Evolutionary conservation across 2,329 filamentous ascomycete genomes (phyloP).

Genomic region (Aspergillus ustus): DNA sequence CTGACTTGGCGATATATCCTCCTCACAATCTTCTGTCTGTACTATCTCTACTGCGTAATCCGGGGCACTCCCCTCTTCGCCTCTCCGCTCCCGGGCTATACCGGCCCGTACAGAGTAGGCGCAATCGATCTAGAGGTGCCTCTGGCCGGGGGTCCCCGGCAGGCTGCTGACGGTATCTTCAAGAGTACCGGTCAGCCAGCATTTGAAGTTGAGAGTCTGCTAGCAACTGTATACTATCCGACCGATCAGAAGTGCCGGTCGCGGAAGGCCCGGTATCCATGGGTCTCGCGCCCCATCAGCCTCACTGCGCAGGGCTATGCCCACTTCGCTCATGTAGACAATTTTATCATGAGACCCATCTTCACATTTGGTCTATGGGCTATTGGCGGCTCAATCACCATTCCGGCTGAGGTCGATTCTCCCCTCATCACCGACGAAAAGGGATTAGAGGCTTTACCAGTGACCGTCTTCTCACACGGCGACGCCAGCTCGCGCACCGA

Average conservation of each 20-base stretch:
- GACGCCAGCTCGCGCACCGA: conserved; percentile 12
- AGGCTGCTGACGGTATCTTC: neutral
- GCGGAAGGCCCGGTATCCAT: conserved; percentile 7
- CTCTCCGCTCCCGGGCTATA: conserved; percentile 3
- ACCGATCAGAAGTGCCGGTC: conserved; percentile 4
- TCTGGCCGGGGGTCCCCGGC: conserved; percentile 3
- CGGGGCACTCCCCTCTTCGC: conserved; percentile 1
- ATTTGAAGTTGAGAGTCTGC: conserved; percentile 6
- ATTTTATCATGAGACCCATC: conserved; percentile 1
- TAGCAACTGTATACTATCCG: conserved; percentile 7
- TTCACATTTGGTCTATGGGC: conserved; percentile 6
- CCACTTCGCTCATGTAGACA: conserved; percentile 4
- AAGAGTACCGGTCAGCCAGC: conserved; percentile 1
- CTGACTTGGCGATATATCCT: conserved; percentile 3
- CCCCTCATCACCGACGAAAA: neutral
- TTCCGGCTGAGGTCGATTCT: conserved; percentile 9
- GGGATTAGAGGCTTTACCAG: conserved; percentile 1
- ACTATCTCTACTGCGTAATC: conserved; percentile 1
- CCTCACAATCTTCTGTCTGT: neutral
- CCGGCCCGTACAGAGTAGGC: conserved; percentile 6
- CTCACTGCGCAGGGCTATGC: conserved; percentile 8
- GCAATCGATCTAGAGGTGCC: conserved; percentile 7
- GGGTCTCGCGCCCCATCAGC: conserved; percentile 9
- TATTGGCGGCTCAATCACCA: conserved; percentile 1
- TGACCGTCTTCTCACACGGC: conserved; percentile 11